Conservation (phyloP, 257 asterid species). For the Solanum tarijense region DNA sequence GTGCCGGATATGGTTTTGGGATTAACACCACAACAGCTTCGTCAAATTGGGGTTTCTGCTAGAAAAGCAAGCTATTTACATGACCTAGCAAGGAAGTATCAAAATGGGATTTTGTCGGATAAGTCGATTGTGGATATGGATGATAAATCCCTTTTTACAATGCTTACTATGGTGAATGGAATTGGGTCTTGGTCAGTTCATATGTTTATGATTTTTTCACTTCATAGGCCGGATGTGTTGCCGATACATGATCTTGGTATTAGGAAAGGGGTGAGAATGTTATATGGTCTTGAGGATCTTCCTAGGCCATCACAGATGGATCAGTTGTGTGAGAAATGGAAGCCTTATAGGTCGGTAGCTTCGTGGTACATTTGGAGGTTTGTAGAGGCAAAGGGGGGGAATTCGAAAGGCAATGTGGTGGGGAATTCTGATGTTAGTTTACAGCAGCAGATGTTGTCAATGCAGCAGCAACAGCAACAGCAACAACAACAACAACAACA, state of each 20-base stretch:
- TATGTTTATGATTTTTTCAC: conserved; percentile 89
- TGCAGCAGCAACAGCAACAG: conserved; percentile 31
- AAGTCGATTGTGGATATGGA: conserved; percentile 80
- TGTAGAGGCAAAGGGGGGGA: conserved; percentile 54
- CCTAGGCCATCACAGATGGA: conserved; percentile 95
- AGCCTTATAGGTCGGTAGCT: conserved; percentile 90
- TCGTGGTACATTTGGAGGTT: conserved; percentile 96
- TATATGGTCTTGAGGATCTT: conserved; percentile 74
- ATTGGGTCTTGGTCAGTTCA: conserved; percentile 98
- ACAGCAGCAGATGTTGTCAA: conserved; percentile 61
- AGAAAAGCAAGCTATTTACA: conserved; percentile 79
- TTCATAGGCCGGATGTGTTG: conserved; percentile 90
- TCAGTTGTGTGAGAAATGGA: conserved; percentile 87
- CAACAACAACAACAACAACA: conserved; percentile 54
- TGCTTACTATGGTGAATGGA: conserved; percentile 96
- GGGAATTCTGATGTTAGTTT: conserved; percentile 29
- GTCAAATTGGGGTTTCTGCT: conserved; percentile 88
- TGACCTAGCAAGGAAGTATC: conserved; percentile 75
- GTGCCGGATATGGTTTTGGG: conserved; percentile 58
- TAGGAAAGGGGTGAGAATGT: conserved; percentile 78
- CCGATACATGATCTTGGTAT: conserved; percentile 89
- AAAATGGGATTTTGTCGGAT: conserved; percentile 78
- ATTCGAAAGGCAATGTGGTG: conserved; percentile 17
- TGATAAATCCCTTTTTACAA: conserved; percentile 75
- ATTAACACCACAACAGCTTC: conserved; percentile 61